Conservation (phyloP, 805 yeast genomes). For the Pichia membranifaciens region DNA sequence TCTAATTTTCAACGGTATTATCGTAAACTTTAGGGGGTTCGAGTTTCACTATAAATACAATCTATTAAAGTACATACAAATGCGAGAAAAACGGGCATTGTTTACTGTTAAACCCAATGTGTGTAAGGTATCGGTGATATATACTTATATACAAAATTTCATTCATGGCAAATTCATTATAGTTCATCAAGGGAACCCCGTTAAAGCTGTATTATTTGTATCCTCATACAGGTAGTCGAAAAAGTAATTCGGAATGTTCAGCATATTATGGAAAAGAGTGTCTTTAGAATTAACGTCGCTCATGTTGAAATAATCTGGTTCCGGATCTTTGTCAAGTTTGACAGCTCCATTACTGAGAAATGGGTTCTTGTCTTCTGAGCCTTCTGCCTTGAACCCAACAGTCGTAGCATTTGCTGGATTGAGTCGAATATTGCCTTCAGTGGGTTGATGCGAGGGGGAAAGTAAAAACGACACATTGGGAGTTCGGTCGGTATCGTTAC, state of each 20-base stretch:
- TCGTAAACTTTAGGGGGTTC: no score
- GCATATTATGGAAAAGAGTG: constrained; percentile 26
- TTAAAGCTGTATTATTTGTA: neutral
- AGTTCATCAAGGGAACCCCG: neutral
- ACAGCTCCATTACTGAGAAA: neutral
- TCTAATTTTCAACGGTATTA: no score
- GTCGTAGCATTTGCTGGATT: neutral
- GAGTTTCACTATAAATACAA: no score
- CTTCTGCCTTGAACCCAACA: neutral
- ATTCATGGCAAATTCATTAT: no score
- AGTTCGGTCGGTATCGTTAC: constrained; percentile 1
- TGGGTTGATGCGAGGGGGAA: constrained; percentile 1
- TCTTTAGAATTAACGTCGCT: neutral
- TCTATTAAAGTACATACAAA: no score
- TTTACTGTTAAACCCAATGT: no score
- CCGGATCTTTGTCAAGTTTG: neutral
- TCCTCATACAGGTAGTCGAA: constrained; percentile 19
- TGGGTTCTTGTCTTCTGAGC: no score
- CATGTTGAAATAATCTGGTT: neutral
- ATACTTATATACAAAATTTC: no score
- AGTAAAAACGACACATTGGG: constrained; percentile 9
- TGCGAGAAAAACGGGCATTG: no score
- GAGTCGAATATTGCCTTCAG: neutral
- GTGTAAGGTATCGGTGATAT: no score
- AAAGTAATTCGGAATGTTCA: constrained; percentile 28